Base-by-base conservation (phyloP, 1,284 basidiomycete species). In the Ustilago esculenta region DNA sequence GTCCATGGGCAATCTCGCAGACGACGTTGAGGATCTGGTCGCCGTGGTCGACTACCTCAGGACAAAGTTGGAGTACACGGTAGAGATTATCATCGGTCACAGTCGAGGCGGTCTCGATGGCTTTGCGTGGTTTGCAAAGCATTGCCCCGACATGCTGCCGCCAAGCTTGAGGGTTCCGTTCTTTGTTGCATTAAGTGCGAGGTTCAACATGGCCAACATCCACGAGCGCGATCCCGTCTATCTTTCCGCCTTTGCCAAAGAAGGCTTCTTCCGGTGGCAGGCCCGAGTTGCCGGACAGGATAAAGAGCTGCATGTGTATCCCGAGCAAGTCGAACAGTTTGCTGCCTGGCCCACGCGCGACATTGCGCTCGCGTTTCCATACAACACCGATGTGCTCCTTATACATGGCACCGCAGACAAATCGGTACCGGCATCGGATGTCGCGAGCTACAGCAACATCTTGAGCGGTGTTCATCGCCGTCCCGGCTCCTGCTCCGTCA, bases 131-230 rank as follows among this genome's bases (percentile, higher is more conserved):
- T 57, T 73, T 18, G 48, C 58, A 3, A 59, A 48, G 77, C 51
- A 70, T 29, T 70, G 61, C 39, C 45, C 47, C 2, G 67, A 65
- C 21, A 40, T 34, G 3, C 21, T 61, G 1, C 56, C 56, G 20
- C 61, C 67, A 11, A 27, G 27, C 11, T 20, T 57, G 27, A 29
- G 44, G 12, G 45, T 47, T 36, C 83, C 89, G 74, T 81, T 91
- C 92, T 85, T 92, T 21, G 69, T 73, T 2, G 57, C 40, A 0
- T 21, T 77, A 3, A 46, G 60, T 17, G 64, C 63, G 9, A 41
- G 75, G 1, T 77, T 72, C 60, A 58, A 66, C 8, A 77, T 77
- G 75, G 39, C 51, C 36, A 61, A 67, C 39, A 74, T 76, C 9
- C 69, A 61, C 46, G 73, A 76, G 20, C 57, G 72, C 3, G 61